Evolutionary conservation across 1,284 basidiomycete species (phyloP), one percentile per base, ranked within the genome.

Genomic region (Peniophora sp.): DNA sequence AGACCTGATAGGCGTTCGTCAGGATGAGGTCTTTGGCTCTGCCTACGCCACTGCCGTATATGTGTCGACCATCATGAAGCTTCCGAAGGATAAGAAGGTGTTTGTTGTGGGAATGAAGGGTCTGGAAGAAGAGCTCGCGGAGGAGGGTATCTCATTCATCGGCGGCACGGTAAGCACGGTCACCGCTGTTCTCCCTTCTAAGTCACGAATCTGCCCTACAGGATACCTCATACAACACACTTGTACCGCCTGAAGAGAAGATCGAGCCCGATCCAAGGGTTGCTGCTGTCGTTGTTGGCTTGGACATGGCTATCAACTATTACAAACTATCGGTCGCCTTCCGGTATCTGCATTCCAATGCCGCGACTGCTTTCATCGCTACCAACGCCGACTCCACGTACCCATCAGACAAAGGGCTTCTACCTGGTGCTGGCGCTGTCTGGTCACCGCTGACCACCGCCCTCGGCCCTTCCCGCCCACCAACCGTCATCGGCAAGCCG

Each of bases 1-100:
- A 23, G 24, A 12, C 32, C 37, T 47, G 11, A 35, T 27, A 22
- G 12, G 24, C 24, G 24, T 18, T 42, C 59, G 35, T 17, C 24
- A 96, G 90, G 87, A 92, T 52, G 96, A 99, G 65, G 91, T 99
- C 52, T 97, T 92, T 61, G 94, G 95, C 46, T 98, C 94, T 6
- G 94, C 93, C 2, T 97, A 90, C 64, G 94, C 95, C 3, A 80
- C 93, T 5, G 95, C 96, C 2, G 88, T 95, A 10, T 98, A 98
- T 68, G 71, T 99, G 22, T 93, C 92, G 2, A 82, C 89, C 41
- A 87, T 97, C 17, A 74, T 97, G 58, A 87, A 92, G 56, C 78
- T 97, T 55, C 92, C 91, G 10, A 87, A 87, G 59, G 82, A 92
- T 65, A 92, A 97, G 72, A 93, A 91, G 66, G 95, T 97, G 6